Conservation (phyloP, 2,329 filamentous ascomycete species). For the Cladosporium sp. region DNA sequence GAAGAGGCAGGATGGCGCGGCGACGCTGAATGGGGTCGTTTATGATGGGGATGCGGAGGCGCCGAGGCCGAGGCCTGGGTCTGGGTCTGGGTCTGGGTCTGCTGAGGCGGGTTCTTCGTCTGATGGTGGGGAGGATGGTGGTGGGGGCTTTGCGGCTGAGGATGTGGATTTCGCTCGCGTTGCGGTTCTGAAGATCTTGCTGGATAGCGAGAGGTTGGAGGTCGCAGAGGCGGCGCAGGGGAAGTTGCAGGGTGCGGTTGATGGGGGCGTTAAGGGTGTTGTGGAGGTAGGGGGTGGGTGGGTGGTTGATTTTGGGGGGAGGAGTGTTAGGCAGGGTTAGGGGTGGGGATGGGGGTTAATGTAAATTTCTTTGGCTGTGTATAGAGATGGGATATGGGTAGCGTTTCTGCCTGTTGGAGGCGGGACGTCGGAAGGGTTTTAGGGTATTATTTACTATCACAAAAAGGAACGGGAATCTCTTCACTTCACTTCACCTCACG, state of each 20-base stretch:
- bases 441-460: too few species aligned
- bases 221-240: constrained; percentile 39
- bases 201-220: constrained; percentile 35
- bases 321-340: not conserved
- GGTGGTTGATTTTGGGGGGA: not conserved
- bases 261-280: constrained; percentile 10
- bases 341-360: not conserved
- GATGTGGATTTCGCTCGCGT: constrained; percentile 40
- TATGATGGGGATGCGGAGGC: constrained; percentile 10
- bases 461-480: too few species aligned
- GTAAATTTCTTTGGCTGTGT: not conserved
- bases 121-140: not conserved
- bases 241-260: constrained; percentile 33
- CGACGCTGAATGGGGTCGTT: constrained; percentile 30
- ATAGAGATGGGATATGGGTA: too few species aligned
- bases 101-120: constrained; percentile 16
- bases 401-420: too few species aligned
- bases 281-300: not conserved
- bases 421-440: too few species aligned
- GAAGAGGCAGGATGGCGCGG: constrained; percentile 18
- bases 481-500: too few species aligned
- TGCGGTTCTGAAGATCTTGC: constrained; percentile 40
- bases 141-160: constrained; percentile 8
- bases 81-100: constrained; percentile 9
- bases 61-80: constrained; percentile 11